phyloP scores from a whole-genome alignment of 306 rosid species.

The Rosa multiflora region DNA sequence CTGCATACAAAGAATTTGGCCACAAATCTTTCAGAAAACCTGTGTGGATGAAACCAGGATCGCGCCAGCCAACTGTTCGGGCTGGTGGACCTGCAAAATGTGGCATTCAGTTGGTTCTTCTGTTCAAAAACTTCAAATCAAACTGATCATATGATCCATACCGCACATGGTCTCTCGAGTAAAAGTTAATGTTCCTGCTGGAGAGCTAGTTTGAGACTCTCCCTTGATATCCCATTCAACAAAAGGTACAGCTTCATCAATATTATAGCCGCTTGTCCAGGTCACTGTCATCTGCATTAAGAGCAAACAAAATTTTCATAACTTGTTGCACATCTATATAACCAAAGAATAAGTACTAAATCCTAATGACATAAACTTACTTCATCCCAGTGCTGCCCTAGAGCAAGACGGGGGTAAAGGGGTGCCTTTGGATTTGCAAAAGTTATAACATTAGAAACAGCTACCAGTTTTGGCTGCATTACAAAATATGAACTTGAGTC shows the following conservation, averaged over 20 bases:
- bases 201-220: conserved; percentile 37
- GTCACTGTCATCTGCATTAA: conserved; percentile 77
- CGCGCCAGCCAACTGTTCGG: conserved; percentile 82
- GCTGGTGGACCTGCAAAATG: conserved; percentile 65
- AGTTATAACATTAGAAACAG: conserved; percentile 54
- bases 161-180: conserved; percentile 78
- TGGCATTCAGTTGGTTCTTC: not conserved
- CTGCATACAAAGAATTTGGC: conserved; percentile 63
- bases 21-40: conserved; percentile 67
- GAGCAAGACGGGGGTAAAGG: conserved; percentile 78
- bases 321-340: not conserved
- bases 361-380: conserved; percentile 18
- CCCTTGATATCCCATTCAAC: conserved; percentile 57
- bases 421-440: conserved; percentile 76
- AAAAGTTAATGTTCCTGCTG: conserved; percentile 79
- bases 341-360: not conserved
- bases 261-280: conserved; percentile 83
- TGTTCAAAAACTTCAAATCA: not conserved
- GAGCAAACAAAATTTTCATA: not conserved
- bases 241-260: conserved; percentile 65
- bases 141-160: conserved; percentile 22
- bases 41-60: conserved; percentile 84
- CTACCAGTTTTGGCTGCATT: conserved; percentile 51
- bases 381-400: conserved; percentile 75
- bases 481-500: conserved; percentile 15